Base-by-base conservation (phyloP, 2,329 filamentous ascomycete genomes). In the Xylaria sp. region DNA sequence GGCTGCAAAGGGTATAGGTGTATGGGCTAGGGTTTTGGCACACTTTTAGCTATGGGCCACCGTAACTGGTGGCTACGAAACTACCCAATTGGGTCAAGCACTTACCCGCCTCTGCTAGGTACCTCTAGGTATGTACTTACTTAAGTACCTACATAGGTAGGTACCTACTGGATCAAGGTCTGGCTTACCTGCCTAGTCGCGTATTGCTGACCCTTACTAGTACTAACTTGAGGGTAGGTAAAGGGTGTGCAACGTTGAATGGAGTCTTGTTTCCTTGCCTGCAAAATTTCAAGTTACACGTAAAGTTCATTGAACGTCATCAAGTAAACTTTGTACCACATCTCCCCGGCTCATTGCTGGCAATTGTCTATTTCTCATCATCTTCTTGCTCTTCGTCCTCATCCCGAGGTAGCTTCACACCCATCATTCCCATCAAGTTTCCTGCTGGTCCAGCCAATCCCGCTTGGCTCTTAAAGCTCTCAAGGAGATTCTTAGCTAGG, bases 391-490 rank as follows among this genome's bases (percentile, higher is more conserved):
- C 82, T 44, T 89, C 86, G 31, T 87, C 90, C 69, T 95, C 93
- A 76, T 97, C 94, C 69, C 92, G 86, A 0, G 95, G 95, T 68
- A 98, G 84, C 50, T 88, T 86, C 73, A 98, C 84, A 0, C 94
- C 94, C 91, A 98, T 92, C 82, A 97, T 87, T 7, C 90, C 91
- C 76, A 99, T 86, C 69, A 99, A 83, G 78, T 98, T 98, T 0
- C 94, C 90, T 1, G 92, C 92, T 0, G 96, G 96, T 0, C 96
- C 96, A 39, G 93, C 86, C 84, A 92, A 88, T 13, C 96, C 96
- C 20, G 86, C 93, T 79, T 98, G 95, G 18, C 92, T 91, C 78
- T 97, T 97, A 81, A 99, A 94, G 75, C 93, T 95, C 79, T 98
- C 94, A 1, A 99, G 84, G 64, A 99, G 84, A 76, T 98, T 98